Conservation (phyloP, 2,329 filamentous ascomycete genomes). For the Verticillium longisporum region DNA sequence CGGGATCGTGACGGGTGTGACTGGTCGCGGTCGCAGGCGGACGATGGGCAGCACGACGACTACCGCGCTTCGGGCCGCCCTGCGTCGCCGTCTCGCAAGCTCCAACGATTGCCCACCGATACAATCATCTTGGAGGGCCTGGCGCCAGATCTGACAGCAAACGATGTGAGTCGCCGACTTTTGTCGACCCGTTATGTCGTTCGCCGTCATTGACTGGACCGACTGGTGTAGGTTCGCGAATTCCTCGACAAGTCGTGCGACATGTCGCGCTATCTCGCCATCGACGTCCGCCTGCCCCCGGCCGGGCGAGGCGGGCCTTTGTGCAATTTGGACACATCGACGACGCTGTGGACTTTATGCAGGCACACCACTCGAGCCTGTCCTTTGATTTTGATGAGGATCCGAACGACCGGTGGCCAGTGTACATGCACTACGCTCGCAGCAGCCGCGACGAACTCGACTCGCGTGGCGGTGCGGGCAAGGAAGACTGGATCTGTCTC, state of each 20-base stretch:
- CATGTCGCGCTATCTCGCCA: constrained; percentile 24
- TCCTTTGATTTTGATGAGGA: constrained; percentile 29
- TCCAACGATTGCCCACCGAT: constrained; percentile 33
- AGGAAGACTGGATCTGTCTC: constrained; percentile 1
- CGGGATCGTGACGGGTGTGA: constrained; percentile 10
- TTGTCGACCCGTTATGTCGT: background rate
- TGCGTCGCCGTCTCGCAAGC: constrained; percentile 23
- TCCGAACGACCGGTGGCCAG: constrained; percentile 28
- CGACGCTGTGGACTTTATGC: constrained; percentile 33
- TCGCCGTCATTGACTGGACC: background rate
- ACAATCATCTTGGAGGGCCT: constrained; percentile 50
- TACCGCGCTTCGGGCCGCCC: constrained; percentile 8
- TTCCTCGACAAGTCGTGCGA: constrained; percentile 24
- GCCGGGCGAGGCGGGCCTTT: constrained; percentile 26
- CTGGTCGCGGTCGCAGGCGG: constrained; percentile 27
- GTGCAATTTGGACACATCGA: constrained; percentile 33
- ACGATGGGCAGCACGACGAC: constrained; percentile 21
- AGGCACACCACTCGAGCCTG: constrained; percentile 33
- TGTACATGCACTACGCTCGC: constrained; percentile 34
- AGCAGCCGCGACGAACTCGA: constrained; percentile 31
- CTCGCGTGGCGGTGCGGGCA: constrained; percentile 23
- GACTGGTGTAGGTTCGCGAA: constrained; percentile 24
- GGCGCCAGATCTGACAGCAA: constrained; percentile 38
- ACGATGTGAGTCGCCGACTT: constrained; percentile 37
- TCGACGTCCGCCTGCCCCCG: constrained; percentile 31